phyloP scores from a whole-genome alignment of 306 rosid genomes.

The Mimosa pudica region DNA sequence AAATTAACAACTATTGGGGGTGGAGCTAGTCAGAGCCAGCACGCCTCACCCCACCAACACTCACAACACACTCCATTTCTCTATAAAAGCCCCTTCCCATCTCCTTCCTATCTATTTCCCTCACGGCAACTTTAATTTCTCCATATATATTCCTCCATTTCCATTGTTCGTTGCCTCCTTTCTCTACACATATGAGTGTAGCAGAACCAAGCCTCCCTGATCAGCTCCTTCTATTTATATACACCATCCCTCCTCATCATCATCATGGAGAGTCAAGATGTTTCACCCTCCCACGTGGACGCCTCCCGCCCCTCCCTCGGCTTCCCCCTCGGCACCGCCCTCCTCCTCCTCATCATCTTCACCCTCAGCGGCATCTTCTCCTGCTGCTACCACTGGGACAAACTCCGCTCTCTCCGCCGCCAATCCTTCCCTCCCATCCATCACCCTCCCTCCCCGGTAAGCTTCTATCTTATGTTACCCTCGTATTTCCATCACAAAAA shows the following conservation, averaged over 20 bases:
- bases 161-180: neutral
- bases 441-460: neutral
- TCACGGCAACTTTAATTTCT: neutral
- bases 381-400: constrained; percentile 98
- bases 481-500: too few relatives aligned
- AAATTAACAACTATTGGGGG: too few relatives aligned
- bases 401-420: constrained; percentile 69
- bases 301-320: constrained; percentile 89
- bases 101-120: neutral
- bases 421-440: constrained; percentile 3
- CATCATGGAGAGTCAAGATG: constrained; percentile 51
- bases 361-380: constrained; percentile 94
- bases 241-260: too few relatives aligned
- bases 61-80: neutral
- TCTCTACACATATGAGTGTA: constrained; percentile 53
- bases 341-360: constrained; percentile 80
- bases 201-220: neutral
- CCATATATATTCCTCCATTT: neutral
- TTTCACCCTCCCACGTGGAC: constrained; percentile 66
- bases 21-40: neutral
- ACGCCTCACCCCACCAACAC: neutral
- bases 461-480: neutral
- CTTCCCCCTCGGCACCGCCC: constrained; percentile 93
- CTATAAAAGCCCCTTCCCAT: neutral
- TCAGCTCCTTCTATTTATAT: too few relatives aligned